These are phyloP conservation scores for Colletotrichum aenigma DNA, from an alignment of 2,329 filamentous ascomycete genomes.

Conservation along the genomic window DNA sequence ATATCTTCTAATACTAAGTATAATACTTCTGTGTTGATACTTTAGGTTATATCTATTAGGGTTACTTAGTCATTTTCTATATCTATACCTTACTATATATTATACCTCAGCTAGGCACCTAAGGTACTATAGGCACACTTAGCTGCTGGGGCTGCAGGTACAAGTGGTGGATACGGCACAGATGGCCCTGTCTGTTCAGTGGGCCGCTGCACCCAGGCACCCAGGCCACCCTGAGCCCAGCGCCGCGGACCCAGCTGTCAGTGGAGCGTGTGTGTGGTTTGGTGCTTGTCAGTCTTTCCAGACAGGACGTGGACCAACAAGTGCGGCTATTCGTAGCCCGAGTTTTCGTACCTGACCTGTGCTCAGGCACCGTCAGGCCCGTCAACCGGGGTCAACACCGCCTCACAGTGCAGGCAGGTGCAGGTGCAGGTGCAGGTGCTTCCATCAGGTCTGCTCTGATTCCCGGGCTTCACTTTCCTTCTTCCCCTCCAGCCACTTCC, in stretches of 20 bases:
- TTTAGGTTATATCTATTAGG: too few relatives aligned
- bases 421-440: not conserved
- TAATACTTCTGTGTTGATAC: too few relatives aligned
- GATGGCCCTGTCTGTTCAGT: not conserved
- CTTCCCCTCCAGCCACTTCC: not conserved
- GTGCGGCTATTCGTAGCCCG: not conserved
- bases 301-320: not conserved
- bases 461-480: not conserved
- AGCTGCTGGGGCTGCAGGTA: not conserved
- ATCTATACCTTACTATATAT: too few relatives aligned
- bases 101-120: too few relatives aligned
- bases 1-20: too few relatives aligned
- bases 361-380: not conserved
- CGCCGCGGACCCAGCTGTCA: not conserved
- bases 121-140: not conserved
- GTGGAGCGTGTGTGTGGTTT: not conserved
- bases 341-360: not conserved
- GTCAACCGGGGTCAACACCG: not conserved
- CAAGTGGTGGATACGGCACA: not conserved
- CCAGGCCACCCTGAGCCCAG: not conserved
- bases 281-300: not conserved
- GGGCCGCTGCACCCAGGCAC: not conserved
- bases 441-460: not conserved
- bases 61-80: too few relatives aligned
- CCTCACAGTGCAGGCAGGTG: not conserved